Conservation (phyloP, 345 rosid species). For the Moricandia moricandioides region DNA sequence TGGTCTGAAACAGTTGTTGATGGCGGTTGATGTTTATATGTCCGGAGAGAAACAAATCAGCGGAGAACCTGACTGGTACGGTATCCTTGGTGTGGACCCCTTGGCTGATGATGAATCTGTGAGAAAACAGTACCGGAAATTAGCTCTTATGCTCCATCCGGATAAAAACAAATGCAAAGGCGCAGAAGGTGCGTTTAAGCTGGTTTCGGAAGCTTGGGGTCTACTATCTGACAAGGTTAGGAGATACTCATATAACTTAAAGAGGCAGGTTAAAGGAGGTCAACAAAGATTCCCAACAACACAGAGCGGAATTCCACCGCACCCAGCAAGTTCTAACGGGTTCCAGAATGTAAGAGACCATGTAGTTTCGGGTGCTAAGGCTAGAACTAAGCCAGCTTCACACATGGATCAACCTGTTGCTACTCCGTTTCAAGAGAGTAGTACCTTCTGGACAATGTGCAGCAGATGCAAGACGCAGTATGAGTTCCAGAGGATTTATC, state of each 20-base stretch:
- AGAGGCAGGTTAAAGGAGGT: slow-evolving; percentile 38
- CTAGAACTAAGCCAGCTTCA: slow-evolving; percentile 25
- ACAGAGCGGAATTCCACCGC: slow-evolving; percentile 41
- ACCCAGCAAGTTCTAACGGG: slow-evolving; percentile 47
- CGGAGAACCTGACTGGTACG: slow-evolving; percentile 82
- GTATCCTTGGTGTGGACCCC: slow-evolving; percentile 62
- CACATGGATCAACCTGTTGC: slow-evolving; percentile 30
- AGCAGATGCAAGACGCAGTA: slow-evolving; percentile 68
- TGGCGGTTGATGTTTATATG: slow-evolving; percentile 58
- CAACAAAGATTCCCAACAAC: slow-evolving; percentile 33
- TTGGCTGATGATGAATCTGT: slow-evolving; percentile 61
- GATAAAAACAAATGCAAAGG: slow-evolving; percentile 86
- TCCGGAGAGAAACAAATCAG: slow-evolving; percentile 58
- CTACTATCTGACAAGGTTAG: slow-evolving; percentile 62
- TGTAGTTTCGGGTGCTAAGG: slow-evolving; percentile 31
- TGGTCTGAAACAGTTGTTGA: slow-evolving; percentile 61
- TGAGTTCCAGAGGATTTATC: slow-evolving; percentile 72
- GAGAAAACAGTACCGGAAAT: slow-evolving; percentile 65
- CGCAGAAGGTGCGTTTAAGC: slow-evolving; percentile 84
- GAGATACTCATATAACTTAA: slow-evolving; percentile 65
- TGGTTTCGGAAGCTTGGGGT: slow-evolving; percentile 75
- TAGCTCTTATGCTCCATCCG: slow-evolving; percentile 76
- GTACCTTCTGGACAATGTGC: slow-evolving; percentile 91
- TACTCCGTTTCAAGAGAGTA: slow-evolving; percentile 37
- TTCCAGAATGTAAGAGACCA: slow-evolving; percentile 39